These are phyloP conservation scores for Pisolithus microcarpus DNA, from an alignment of 768 basidiomycete species.

Conservation along the genomic window DNA sequence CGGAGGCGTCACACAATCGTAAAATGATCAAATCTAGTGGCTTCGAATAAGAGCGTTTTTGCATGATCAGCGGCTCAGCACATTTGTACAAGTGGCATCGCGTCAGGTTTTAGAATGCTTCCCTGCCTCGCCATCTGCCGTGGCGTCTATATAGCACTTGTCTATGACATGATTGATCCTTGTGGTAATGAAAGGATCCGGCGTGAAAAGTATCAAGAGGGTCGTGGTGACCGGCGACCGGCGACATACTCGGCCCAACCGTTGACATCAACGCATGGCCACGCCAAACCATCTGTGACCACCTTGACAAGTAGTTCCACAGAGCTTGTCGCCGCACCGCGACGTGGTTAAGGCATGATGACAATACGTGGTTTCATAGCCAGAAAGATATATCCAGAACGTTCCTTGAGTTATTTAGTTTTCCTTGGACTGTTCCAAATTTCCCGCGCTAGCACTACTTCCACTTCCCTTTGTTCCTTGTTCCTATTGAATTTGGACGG, in stretches of 20 bases:
- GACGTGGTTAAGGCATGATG: too few relatives aligned
- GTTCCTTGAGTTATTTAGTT: too few relatives aligned
- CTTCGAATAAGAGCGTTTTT: not conserved
- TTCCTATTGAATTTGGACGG: too few relatives aligned
- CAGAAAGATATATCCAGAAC: too few relatives aligned
- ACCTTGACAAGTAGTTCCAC: not conserved
- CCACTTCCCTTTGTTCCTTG: too few relatives aligned
- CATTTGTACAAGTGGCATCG: not conserved
- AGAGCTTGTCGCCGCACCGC: too few relatives aligned
- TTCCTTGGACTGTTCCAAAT: too few relatives aligned
- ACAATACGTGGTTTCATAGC: too few relatives aligned
- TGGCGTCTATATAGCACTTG: not conserved
- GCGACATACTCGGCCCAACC: not conserved
- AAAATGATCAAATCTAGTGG: not conserved
- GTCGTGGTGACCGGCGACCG: not conserved
- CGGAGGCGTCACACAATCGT: not conserved
- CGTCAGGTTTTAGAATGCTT: not conserved
- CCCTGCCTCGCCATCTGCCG: not conserved
- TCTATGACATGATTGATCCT: not conserved
- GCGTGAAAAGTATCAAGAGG: not conserved
- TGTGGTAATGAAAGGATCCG: not conserved
- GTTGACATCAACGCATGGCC: too few relatives aligned
- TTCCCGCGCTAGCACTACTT: too few relatives aligned
- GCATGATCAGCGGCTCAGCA: not conserved
- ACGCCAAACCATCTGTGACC: not conserved